Evolutionary conservation across 208 protist species (phyloP), one percentile per base, ranked within the genome.

Genomic region (Spongospora subterranea): DNA sequence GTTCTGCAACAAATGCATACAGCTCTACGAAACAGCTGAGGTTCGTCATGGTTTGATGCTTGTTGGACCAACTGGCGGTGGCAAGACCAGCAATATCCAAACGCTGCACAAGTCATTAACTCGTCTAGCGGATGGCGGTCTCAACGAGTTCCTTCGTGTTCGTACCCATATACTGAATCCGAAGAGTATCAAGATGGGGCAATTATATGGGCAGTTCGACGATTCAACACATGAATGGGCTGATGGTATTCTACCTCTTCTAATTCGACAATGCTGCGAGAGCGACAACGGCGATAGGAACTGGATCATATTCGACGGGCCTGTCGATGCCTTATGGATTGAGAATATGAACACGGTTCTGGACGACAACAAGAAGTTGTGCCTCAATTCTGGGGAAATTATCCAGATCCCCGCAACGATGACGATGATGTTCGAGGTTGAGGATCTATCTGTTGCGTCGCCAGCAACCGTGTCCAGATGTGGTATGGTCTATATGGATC

Each of bases 401-500:
- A 94, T 96, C 91, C 90, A 89, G 46, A 93, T 96, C 89, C 93
- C 94, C 32, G 89, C 88, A 46, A 77, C 50, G 46, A 95, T 96
- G 94, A 46, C 39, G 6, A 95, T 96, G 91, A 88, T 96, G 1
- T 95, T 96, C 77, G 94, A 95, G 88, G 94, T 95, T 24, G 91
- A 96, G 60, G 93, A 97, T 88, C 92, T 97, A 6, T 45, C 77
- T 40, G 92, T 94, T 13, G 96, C 96, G 45, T 97, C 96, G 32
- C 96, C 96, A 43, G 96, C 96, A 64, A 97, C 96, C 0, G 95
- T 97, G 41, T 96, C 94, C 43, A 90, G 96, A 54, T 90, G 97
- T 91, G 98, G 98, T 93, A 99, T 99, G 98, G 97, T 99, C 88
- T 99, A 98, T 95, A 95, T 99, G 92, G 97, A 99, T 89, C 97